Base-by-base conservation (phyloP, 352 stramenopile species). In the Globisporangium barbulae region DNA sequence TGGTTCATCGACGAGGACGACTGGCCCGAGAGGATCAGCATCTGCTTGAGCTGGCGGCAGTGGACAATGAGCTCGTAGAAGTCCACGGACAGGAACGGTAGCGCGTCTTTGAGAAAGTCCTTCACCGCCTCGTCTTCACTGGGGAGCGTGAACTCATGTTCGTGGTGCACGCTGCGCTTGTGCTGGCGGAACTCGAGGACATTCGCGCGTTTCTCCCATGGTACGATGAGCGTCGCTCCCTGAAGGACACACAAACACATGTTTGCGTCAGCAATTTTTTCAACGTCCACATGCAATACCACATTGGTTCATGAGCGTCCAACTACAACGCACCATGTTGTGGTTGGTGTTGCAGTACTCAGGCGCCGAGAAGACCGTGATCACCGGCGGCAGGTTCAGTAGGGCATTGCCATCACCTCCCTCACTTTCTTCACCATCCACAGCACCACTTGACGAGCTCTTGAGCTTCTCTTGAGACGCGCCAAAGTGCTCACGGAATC, bases 291-390 rank as follows among this genome's bases (percentile, higher is more conserved):
- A 31, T 37, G 2, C 6, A 30, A 53, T 30, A 10, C 15, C 5
- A 53, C 1, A 13, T 12, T 21, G 3, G 21, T 3, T 19, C 19
- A 39, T 8, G 35, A 22, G 13, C 8, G 7, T 19, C 17, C 59
- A 30, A 45, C 15, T 12, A 25, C 4, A 3, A 39, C 49, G 17
- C 35, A 72, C 66, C 69, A 90, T 85, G 53, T 94, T 94, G 62
- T 85, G 67, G 59, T 93, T 91, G 19, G 78, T 90, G 61, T 91
- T 90, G 70, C 86, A 94, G 63, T 94, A 94, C 65, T 93, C 80
- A 25, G 86, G 84, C 15, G 86, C 86, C 1, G 86, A 94, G 66
- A 94, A 94, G 10, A 94, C 83, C 0, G 86, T 94, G 37, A 93
- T 76, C 54, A 93, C 74, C 0, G 80, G 77, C 15, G 83, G 79